Conservation (phyloP, 2,329 filamentous ascomycete genomes). For the Talaromyces sp. region DNA sequence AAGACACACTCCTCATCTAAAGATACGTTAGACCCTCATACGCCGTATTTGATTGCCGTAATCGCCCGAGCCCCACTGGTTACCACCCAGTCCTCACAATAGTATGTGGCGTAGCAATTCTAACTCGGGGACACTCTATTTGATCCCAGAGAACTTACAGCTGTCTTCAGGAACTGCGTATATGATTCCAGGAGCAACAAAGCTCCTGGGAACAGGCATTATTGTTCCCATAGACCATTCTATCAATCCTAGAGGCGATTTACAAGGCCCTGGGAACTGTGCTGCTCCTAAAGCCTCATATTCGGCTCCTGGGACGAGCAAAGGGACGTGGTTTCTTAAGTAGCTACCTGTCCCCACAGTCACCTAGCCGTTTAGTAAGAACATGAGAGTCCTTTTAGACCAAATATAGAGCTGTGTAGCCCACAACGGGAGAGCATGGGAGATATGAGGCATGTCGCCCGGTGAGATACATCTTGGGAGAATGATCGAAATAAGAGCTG, state of each 20-base stretch:
- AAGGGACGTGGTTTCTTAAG: neutral
- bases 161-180: neutral
- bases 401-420: conserved; percentile 3
- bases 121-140: too few relatives aligned
- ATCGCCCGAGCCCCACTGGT: too few relatives aligned
- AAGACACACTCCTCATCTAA: too few relatives aligned
- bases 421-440: neutral
- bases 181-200: neutral
- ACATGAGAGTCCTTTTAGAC: conserved; percentile 2
- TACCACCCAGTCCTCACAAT: too few relatives aligned
- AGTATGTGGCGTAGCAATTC: too few relatives aligned
- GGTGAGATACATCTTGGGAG: conserved; percentile 3
- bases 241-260: neutral
- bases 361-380: conserved; percentile 1
- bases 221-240: neutral
- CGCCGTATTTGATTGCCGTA: too few relatives aligned
- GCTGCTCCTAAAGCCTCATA: neutral
- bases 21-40: too few relatives aligned
- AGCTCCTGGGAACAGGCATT: neutral
- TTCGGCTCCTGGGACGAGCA: neutral
- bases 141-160: neutral
- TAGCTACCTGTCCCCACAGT: neutral
- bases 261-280: conserved; percentile 6
- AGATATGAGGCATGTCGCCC: conserved; percentile 1
- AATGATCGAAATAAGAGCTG: neutral